These are phyloP conservation scores for Helicostylum pulchrum DNA, from an alignment of 192 early-diverging fungal species.

Conservation along the genomic window DNA sequence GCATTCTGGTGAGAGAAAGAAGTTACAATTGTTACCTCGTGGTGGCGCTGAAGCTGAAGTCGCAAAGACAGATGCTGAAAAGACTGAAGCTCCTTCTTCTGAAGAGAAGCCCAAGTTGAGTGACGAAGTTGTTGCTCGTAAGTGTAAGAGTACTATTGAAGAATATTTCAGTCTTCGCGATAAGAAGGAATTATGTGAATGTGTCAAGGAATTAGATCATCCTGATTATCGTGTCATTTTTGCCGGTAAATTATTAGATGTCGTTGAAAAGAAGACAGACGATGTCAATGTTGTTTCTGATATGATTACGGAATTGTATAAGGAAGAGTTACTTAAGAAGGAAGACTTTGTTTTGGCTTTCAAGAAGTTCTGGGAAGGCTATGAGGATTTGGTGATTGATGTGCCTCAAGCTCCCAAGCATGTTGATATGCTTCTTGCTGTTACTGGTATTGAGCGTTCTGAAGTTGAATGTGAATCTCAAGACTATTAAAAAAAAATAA, in stretches of 20 bases:
- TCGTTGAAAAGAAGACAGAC: slow-evolving; percentile 25
- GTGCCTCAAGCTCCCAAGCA: slow-evolving; percentile 37
- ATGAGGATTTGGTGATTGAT: slow-evolving; percentile 38
- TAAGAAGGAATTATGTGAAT: slow-evolving; percentile 25
- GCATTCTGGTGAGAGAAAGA: slow-evolving; percentile 13
- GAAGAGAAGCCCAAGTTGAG: slow-evolving; percentile 17
- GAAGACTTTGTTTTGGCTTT: slow-evolving; percentile 22
- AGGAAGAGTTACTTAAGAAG: slow-evolving; percentile 20
- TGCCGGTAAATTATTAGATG: slow-evolving; percentile 20
- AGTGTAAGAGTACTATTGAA: slow-evolving; percentile 31
- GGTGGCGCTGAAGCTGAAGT: slow-evolving; percentile 6
- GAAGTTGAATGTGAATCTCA: no score
- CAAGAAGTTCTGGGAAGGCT: slow-evolving; percentile 30
- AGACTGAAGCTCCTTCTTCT: slow-evolving; percentile 5
- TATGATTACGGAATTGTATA: slow-evolving; percentile 18
- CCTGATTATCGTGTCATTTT: slow-evolving; percentile 16
- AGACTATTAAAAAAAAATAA: no score
- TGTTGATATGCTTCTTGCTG: slow-evolving; percentile 24
- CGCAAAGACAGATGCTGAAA: background rate
- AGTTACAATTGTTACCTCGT: slow-evolving; percentile 31
- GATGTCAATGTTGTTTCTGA: slow-evolving; percentile 23
- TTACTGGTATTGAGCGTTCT: slow-evolving; percentile 9
- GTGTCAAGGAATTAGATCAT: slow-evolving; percentile 24
- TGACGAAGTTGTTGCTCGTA: slow-evolving; percentile 23
- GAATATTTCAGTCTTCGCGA: slow-evolving; percentile 35